A percentile compares a stretch with the other conserved stretches of the same genome.
phyloP scores from a whole-genome alignment of 1,284 basidiomycete genomes.

The Ganoderma resinaceum region DNA sequence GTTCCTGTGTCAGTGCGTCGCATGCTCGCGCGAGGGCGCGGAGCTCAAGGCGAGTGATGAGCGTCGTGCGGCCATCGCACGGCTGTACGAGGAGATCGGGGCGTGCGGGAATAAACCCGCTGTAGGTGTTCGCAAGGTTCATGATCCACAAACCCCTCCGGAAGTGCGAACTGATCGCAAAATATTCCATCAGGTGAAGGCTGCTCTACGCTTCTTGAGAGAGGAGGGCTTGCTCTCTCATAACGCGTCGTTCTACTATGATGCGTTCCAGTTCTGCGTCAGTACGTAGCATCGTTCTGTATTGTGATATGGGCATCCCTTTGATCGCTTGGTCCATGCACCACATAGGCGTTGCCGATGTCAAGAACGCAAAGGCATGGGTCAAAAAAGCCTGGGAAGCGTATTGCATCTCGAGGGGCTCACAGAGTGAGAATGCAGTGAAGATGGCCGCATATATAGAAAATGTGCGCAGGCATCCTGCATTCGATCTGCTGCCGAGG shows the following conservation, averaged over 20 bases:
- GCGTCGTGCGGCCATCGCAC: conserved; percentile 25
- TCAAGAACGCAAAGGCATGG: conserved; percentile 38
- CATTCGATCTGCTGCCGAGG: conserved; percentile 29
- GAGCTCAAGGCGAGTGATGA: conserved; percentile 31
- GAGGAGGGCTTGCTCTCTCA: conserved; percentile 31
- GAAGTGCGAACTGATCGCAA: not conserved
- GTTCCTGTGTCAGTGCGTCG: conserved; percentile 58
- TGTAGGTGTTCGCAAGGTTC: conserved; percentile 33
- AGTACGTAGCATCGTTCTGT: conserved; percentile 18
- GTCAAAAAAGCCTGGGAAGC: conserved; percentile 35
- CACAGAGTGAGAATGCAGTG: conserved; percentile 31
- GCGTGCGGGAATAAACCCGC: conserved; percentile 30
- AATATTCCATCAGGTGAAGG: conserved; percentile 21
- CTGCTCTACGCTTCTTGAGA: conserved; percentile 30
- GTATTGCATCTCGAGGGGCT: conserved; percentile 29
- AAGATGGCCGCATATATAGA: conserved; percentile 31
- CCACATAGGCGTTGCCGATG: conserved; percentile 32
- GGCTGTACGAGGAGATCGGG: conserved; percentile 34
- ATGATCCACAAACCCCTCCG: not conserved
- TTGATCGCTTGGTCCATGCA: not conserved
- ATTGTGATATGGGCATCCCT: not conserved
- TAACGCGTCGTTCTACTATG: conserved; percentile 35
- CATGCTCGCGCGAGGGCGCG: conserved; percentile 41
- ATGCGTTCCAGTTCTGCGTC: conserved; percentile 38
- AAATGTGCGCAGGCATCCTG: conserved; percentile 31